Evolutionary conservation across 345 rosid genomes (phyloP).

Genomic region (Durio zibethinus): DNA sequence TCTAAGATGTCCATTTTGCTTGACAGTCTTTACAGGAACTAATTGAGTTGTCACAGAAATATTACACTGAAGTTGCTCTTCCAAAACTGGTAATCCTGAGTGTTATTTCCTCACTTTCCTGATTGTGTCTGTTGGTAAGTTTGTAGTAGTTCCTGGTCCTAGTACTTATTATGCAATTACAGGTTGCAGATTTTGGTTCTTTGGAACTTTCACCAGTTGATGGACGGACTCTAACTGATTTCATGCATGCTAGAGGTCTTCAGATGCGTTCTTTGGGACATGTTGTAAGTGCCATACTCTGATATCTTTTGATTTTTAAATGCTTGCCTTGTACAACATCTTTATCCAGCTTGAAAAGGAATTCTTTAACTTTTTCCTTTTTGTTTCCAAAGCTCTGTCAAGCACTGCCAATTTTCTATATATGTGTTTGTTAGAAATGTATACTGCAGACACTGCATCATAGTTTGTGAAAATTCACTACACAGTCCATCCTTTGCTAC

Average conservation of each 20-base stretch:
- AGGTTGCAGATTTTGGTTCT: constrained; percentile 99
- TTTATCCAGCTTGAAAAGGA: constrained; percentile 2
- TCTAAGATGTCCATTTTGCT: constrained; percentile 31
- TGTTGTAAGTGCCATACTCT: constrained; percentile 60
- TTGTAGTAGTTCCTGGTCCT: constrained; percentile 15
- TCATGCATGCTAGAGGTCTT: constrained; percentile 99
- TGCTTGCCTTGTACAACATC: neutral
- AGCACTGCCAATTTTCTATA: neutral
- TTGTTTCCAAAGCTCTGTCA: neutral
- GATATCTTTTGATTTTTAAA: constrained; percentile 16
- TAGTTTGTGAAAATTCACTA: neutral
- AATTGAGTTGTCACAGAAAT: constrained; percentile 72
- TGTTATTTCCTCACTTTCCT: constrained; percentile 12
- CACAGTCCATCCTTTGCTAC: constrained; percentile 5
- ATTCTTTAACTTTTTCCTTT: neutral
- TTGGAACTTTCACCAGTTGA: constrained; percentile 98
- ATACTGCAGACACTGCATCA: neutral
- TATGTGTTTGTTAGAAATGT: neutral
- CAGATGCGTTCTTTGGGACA: constrained; percentile 90
- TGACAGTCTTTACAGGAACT: constrained; percentile 81
- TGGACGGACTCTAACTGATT: constrained; percentile 97
- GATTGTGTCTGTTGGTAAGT: constrained; percentile 14
- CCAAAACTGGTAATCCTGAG: constrained; percentile 76
- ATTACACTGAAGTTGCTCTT: constrained; percentile 86
- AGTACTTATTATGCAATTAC: constrained; percentile 25